A percentile compares a stretch with the other conserved stretches of the same genome.
These are phyloP conservation scores for Crithidia thermophila DNA, from an alignment of 208 protist genomes.

Conservation along the genomic window DNA sequence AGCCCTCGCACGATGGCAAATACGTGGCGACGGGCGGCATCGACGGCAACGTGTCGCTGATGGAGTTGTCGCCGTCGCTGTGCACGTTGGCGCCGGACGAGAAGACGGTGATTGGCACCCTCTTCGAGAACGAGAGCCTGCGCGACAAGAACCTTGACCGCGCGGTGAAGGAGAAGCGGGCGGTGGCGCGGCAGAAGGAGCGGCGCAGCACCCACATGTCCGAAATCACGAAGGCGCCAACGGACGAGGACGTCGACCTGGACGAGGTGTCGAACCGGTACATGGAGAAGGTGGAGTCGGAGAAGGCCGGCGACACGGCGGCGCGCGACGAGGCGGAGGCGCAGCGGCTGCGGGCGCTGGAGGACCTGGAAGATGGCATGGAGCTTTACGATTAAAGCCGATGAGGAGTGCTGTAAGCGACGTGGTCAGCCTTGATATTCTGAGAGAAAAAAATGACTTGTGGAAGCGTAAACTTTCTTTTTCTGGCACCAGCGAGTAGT, in stretches of 20 bases:
- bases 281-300: conserved; percentile 46
- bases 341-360: conserved; percentile 57
- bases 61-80: conserved; percentile 94
- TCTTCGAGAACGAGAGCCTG: conserved; percentile 94
- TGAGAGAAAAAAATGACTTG: no score
- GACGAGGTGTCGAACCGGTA: conserved; percentile 63
- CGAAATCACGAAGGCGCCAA: conserved; percentile 30
- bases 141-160: conserved; percentile 95
- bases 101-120: conserved; percentile 85
- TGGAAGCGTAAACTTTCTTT: no score
- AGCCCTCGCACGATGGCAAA: conserved; percentile 75
- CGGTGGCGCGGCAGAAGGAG: conserved; percentile 59
- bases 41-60: conserved; percentile 94
- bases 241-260: conserved; percentile 48
- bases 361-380: conserved; percentile 85
- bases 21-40: conserved; percentile 91
- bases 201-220: conserved; percentile 72
- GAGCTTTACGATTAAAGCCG: conserved; percentile 48
- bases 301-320: conserved; percentile 41
- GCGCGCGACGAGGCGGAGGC: conserved; percentile 49
- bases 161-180: conserved; percentile 81
- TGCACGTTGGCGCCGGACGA: conserved; percentile 83
- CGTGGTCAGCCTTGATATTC: no score
- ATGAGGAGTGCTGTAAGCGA: no score
- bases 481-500: no score